Evolutionary conservation across 306 rosid genomes (phyloP).

Genomic region (Sphenostylis stenocarpa): DNA sequence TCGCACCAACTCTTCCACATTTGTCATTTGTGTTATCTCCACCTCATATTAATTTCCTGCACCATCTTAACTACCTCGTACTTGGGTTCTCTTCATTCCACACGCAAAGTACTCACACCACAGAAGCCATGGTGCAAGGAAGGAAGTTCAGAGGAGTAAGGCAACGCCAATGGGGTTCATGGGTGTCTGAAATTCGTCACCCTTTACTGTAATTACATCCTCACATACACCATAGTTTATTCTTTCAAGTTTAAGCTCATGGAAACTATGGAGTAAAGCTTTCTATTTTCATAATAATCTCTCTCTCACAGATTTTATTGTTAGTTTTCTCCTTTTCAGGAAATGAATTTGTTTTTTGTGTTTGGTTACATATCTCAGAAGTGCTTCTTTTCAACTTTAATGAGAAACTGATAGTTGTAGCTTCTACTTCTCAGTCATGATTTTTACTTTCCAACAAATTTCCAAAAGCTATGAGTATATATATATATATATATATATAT

Average conservation of each 20-base stretch:
- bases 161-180: conserved; percentile 76
- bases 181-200: conserved; percentile 94
- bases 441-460: too few relatives aligned
- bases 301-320: background rate
- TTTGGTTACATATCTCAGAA: background rate
- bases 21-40: background rate
- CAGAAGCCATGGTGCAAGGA: background rate
- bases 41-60: background rate
- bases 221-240: background rate
- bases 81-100: background rate
- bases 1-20: background rate
- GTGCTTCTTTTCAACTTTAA: too few relatives aligned
- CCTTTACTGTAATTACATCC: conserved; percentile 66
- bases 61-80: background rate
- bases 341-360: background rate
- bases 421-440: background rate
- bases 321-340: background rate
- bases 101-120: background rate
- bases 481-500: too few relatives aligned
- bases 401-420: background rate
- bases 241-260: background rate
- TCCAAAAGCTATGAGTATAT: too few relatives aligned
- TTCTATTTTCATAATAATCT: background rate
- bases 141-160: conserved; percentile 12
- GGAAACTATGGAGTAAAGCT: background rate